Conservation (phyloP, 305 asterid species). For the Fraxinus xanthoxyloides region DNA sequence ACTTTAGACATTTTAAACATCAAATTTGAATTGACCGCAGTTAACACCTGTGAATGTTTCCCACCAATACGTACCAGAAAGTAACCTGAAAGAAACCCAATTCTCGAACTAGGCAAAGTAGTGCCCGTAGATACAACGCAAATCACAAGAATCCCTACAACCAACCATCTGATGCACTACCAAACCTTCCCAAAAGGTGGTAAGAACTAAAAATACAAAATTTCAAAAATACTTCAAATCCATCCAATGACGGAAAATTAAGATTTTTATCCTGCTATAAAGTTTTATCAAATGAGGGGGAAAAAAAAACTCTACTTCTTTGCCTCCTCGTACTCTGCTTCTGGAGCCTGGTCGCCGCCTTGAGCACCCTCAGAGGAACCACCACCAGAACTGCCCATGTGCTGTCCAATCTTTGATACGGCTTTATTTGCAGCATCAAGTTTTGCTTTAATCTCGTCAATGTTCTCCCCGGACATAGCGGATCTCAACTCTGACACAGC, state of each 20-base stretch:
- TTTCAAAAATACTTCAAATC: not conserved
- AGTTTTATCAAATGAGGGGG: not conserved
- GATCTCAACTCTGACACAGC: slow-evolving; percentile 18
- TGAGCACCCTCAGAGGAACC: slow-evolving; percentile 12
- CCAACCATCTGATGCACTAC: not conserved
- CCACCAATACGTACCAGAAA: not conserved
- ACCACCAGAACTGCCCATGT: slow-evolving; percentile 22
- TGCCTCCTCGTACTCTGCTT: slow-evolving; percentile 27
- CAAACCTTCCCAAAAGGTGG: not conserved
- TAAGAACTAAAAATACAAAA: not conserved
- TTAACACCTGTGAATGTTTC: too few species aligned
- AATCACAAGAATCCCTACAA: not conserved
- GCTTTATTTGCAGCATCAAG: slow-evolving; percentile 25
- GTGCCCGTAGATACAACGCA: not conserved
- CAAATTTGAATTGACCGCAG: too few species aligned
- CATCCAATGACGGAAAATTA: not conserved
- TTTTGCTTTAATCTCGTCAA: slow-evolving; percentile 17
- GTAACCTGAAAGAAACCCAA: not conserved
- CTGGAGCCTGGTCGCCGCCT: slow-evolving; percentile 18
- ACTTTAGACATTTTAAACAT: too few species aligned
- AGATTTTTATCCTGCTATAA: not conserved
- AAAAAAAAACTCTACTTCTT: slow-evolving; percentile 6
- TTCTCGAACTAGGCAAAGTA: not conserved
- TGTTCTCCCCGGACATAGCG: slow-evolving; percentile 1
- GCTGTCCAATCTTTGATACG: slow-evolving; percentile 23